Evolutionary conservation across 306 rosid species (phyloP).

Genomic region (Vigna unguiculata): DNA sequence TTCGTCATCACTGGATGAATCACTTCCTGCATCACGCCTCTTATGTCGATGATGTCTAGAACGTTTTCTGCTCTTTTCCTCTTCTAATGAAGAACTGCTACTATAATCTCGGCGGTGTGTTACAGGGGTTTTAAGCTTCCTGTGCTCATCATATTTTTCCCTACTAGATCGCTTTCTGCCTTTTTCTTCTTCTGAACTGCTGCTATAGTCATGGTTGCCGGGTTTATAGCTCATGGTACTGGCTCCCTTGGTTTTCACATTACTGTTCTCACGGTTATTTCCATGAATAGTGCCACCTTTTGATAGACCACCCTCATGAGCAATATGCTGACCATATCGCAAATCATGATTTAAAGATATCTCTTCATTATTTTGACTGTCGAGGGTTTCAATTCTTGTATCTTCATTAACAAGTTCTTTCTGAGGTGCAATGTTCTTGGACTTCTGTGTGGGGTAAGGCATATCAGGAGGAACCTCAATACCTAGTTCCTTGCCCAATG

Average conservation of each 20-base stretch:
- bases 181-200: constrained; percentile 75
- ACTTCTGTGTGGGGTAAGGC: constrained; percentile 58
- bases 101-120: constrained; percentile 51
- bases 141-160: constrained; percentile 48
- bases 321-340: constrained; percentile 41
- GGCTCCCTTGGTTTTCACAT: constrained; percentile 46
- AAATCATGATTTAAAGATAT: constrained; percentile 43
- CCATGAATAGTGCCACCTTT: constrained; percentile 46
- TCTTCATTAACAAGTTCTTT: constrained; percentile 52
- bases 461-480: constrained; percentile 90
- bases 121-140: constrained; percentile 50
- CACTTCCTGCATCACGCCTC: constrained; percentile 64
- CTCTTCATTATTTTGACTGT: constrained; percentile 44
- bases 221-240: constrained; percentile 46
- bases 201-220: constrained; percentile 47
- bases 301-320: constrained; percentile 46
- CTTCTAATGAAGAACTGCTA: constrained; percentile 62
- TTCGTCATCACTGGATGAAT: constrained; percentile 62
- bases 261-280: constrained; percentile 51
- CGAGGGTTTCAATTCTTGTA: constrained; percentile 40
- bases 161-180: constrained; percentile 54
- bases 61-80: constrained; percentile 68
- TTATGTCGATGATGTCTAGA: constrained; percentile 60
- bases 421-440: constrained; percentile 47
- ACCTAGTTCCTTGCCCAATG: constrained; percentile 96